A percentile compares a stretch with the other conserved stretches of the same genome.
phyloP scores from a whole-genome alignment of 148 eudicot species.

The Suaeda aralocaspica region DNA sequence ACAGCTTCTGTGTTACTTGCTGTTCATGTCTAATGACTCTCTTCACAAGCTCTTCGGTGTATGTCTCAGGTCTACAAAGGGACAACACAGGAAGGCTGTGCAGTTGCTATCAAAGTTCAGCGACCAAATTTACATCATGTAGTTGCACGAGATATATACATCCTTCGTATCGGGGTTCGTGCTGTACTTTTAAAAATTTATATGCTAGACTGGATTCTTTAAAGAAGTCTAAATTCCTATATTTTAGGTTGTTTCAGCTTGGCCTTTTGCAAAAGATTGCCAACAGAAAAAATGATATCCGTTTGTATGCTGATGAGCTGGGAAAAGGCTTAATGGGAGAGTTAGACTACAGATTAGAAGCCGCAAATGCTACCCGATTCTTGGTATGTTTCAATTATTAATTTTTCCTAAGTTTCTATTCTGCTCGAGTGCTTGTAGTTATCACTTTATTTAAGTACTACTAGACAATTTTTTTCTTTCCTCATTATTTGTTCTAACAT shows the following conservation, averaged over 20 bases:
- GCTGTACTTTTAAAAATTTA: constrained; percentile 21
- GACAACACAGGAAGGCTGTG: constrained; percentile 61
- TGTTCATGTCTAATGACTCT: background rate
- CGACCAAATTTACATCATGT: constrained; percentile 78
- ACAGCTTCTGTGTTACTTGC: too few relatives aligned
- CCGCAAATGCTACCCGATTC: constrained; percentile 74
- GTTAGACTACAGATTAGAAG: constrained; percentile 91
- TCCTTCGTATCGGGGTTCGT: constrained; percentile 96
- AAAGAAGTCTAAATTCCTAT: constrained; percentile 29
- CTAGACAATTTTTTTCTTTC: background rate
- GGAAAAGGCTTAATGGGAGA: constrained; percentile 96
- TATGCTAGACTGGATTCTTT: constrained; percentile 9
- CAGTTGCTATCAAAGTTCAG: constrained; percentile 96
- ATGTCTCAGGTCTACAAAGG: constrained; percentile 70
- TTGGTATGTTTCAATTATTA: constrained; percentile 42
- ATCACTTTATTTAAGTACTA: background rate
- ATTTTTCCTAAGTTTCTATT: background rate
- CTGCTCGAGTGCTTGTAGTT: background rate
- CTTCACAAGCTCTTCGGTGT: constrained; percentile 8
- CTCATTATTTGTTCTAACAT: background rate
- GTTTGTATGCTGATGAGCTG: constrained; percentile 93
- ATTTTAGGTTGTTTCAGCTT: constrained; percentile 67
- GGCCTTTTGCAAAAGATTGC: constrained; percentile 67
- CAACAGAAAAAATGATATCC: constrained; percentile 75
- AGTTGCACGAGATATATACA: constrained; percentile 85